Conservation (phyloP, 2,329 filamentous ascomycete species). For the Raffaelea arxii region DNA sequence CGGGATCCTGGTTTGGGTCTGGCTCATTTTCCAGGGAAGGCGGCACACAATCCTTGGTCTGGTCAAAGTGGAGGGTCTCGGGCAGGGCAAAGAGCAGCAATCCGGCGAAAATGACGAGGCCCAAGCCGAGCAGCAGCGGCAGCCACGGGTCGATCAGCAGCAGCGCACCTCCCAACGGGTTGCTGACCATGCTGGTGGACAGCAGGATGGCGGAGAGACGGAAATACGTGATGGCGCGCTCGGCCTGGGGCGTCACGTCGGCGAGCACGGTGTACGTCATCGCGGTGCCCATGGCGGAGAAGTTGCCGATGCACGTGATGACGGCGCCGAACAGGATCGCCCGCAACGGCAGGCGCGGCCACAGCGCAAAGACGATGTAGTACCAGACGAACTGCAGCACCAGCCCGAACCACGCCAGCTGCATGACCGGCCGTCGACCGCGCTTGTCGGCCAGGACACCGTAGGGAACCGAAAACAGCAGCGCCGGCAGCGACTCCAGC, state of each 20-base stretch:
- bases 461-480: conserved; percentile 34
- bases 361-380: conserved; percentile 10
- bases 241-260: conserved; percentile 29
- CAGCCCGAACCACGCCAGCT: conserved; percentile 18
- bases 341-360: conserved; percentile 32
- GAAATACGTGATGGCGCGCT: conserved; percentile 30
- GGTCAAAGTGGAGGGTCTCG: conserved; percentile 29
- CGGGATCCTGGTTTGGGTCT: not conserved
- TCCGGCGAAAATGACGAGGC: conserved; percentile 18
- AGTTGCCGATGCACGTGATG: conserved; percentile 31
- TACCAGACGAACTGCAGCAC: conserved; percentile 14
- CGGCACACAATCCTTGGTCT: not conserved
- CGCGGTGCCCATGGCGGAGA: conserved; percentile 25
- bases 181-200: conserved; percentile 26
- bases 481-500: conserved; percentile 32
- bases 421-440: conserved; percentile 31
- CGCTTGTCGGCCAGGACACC: conserved; percentile 37
- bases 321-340: conserved; percentile 22
- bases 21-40: not conserved
- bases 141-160: conserved; percentile 30
- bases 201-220: conserved; percentile 26
- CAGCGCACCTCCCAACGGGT: conserved; percentile 30
- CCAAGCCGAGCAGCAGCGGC: conserved; percentile 25
- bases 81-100: conserved; percentile 25
- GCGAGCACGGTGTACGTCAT: conserved; percentile 36